Base-by-base conservation (phyloP, 345 rosid genomes). In the Eucalyptus sp. region DNA sequence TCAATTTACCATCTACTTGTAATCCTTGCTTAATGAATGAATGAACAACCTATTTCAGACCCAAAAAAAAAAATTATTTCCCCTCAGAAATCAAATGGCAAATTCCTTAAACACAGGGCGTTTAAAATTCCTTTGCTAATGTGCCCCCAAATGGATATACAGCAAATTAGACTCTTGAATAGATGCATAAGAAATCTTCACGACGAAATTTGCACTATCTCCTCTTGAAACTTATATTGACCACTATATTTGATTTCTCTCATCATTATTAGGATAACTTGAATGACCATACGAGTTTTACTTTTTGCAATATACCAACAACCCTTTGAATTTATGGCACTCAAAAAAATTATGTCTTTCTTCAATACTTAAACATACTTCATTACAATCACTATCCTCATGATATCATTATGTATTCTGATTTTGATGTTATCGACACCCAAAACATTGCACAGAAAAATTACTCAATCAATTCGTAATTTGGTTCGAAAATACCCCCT, bases 211-310 rank as follows among this genome's bases (percentile, higher is more conserved):
- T 12, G 2, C 25, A 3, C 7, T 1, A 2, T 12, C 13, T 10
- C 8, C 1, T 7, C 43, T 37, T 37, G 0, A 18, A 37, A 37
- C 15, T 20, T 12, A 37, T 10, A 18, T 18, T 4, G 7, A 41
- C 1, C 3, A 18, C 7, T 0, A 12, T 37, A 22, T 2, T 71
- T 76, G 0, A 37, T 37, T 76, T 25, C 0, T 37, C 0, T 20
- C 0, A 5, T 33, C 9, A 66, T 16, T 1, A 31, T 4, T 0
- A 3, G 0, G 0, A 0, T 2, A 5, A 8, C 27, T 37, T 0
- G 1, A 71, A 71, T 0, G 0, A 5, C 0, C 2, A 9, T 33
- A 17, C 2, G 0, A 37, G 3, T 1, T 71, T 24, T 0, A 71
- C 2, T 2, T 71, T 33, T 3, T 71, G 1, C 2, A 10, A 0